These are phyloP conservation scores for Apiospora rasikravindrae DNA, from an alignment of 2,329 filamentous ascomycete species.

Conservation along the genomic window DNA sequence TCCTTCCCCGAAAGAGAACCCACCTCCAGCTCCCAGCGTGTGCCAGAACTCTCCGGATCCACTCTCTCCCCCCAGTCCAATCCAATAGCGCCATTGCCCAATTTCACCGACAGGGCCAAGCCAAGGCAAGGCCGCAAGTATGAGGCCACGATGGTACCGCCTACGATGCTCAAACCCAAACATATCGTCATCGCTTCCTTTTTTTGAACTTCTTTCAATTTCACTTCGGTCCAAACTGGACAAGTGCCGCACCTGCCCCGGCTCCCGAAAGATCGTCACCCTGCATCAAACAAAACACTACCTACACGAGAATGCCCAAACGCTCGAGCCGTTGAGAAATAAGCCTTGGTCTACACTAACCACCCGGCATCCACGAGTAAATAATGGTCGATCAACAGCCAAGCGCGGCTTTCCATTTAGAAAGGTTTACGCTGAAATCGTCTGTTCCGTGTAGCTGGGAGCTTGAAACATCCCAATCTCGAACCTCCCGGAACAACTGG, in stretches of 20 bases:
- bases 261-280: background rate
- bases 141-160: constrained; percentile 1
- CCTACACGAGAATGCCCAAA: background rate
- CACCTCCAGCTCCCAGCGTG: background rate
- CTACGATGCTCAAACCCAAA: background rate
- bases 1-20: constrained; percentile 4
- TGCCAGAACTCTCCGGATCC: background rate
- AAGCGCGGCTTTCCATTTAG: constrained; percentile 2
- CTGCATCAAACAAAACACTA: background rate
- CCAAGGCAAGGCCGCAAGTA: background rate
- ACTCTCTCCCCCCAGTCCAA: background rate
- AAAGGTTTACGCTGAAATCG: constrained; percentile 1
- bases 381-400: background rate
- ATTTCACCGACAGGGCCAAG: constrained; percentile 2
- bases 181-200: constrained; percentile 13
- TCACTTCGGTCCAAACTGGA: background rate
- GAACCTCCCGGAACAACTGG: background rate
- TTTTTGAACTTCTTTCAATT: background rate
- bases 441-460: background rate
- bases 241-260: background rate
- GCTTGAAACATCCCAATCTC: constrained; percentile 7
- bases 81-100: constrained; percentile 6
- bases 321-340: constrained; percentile 13
- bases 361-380: background rate
- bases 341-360: background rate